These are phyloP conservation scores for Echium plantagineum DNA, from an alignment of 257 asterid species.

Conservation along the genomic window DNA sequence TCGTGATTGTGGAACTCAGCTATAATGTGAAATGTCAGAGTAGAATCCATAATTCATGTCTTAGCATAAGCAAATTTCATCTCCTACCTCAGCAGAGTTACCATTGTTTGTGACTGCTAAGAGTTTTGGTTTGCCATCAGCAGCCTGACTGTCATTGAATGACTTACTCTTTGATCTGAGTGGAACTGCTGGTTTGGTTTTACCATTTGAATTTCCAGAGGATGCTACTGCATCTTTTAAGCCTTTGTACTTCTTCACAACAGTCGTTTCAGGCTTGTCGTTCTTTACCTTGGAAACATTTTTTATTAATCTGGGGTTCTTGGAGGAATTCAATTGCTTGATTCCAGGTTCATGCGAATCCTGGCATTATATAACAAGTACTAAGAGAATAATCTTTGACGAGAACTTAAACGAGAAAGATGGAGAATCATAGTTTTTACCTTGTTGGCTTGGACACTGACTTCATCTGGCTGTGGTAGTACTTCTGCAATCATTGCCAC, in stretches of 20 bases:
- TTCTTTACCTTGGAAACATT: constrained; percentile 17
- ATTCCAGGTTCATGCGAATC: constrained; percentile 14
- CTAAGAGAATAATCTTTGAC: neutral
- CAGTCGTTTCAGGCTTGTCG: constrained; percentile 13
- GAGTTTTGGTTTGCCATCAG: neutral
- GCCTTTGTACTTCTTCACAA: constrained; percentile 19
- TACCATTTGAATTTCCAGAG: constrained; percentile 30
- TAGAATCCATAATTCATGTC: neutral
- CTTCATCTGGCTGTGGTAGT: constrained; percentile 9
- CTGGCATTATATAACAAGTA: neutral
- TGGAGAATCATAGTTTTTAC: neutral
- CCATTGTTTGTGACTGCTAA: neutral
- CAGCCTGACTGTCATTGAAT: neutral
- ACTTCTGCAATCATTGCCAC: constrained; percentile 11
- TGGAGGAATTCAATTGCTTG: constrained; percentile 11
- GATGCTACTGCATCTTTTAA: constrained; percentile 24
- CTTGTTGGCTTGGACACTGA: constrained; percentile 13
- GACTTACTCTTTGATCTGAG: neutral
- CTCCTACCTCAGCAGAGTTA: constrained; percentile 2
- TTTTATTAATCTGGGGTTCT: constrained; percentile 17
- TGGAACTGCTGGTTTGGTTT: neutral
- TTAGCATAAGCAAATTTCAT: neutral
- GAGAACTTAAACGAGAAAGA: neutral
- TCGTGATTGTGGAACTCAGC: neutral
- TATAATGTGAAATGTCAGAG: neutral